phyloP scores from a whole-genome alignment of 305 asterid genomes.

The Fraxinus floribunda region DNA sequence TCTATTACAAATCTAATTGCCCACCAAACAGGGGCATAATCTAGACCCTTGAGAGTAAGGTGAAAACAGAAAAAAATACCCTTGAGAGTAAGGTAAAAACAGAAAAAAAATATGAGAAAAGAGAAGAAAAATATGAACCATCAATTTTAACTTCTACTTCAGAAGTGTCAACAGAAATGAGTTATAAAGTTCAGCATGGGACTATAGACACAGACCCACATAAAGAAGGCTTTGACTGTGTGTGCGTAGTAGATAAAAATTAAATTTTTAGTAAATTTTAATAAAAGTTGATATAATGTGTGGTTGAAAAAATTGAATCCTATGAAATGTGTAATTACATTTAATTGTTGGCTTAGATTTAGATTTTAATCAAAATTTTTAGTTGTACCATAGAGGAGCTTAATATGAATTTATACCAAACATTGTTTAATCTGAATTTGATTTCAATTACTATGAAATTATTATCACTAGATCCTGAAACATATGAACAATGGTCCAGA shows the following conservation, averaged over 20 bases:
- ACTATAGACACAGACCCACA: not conserved
- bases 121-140: constrained; percentile 2
- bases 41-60: not conserved
- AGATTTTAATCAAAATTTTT: not conserved
- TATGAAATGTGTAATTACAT: not conserved
- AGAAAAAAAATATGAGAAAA: not conserved
- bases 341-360: not conserved
- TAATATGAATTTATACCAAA: not conserved
- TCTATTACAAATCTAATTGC: not conserved
- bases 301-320: not conserved
- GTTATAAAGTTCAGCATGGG: constrained; percentile 6
- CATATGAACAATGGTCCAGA: not conserved
- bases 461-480: not conserved
- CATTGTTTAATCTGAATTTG: not conserved
- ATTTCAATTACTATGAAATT: not conserved
- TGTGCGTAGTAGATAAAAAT: not conserved
- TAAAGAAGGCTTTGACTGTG: not conserved
- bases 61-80: not conserved
- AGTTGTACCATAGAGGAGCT: not conserved
- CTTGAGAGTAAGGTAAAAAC: constrained; percentile 1
- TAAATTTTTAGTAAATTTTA: not conserved
- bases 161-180: not conserved
- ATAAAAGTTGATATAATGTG: not conserved
- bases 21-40: not conserved
- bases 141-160: constrained; percentile 4